These are phyloP conservation scores for Eucalyptus sp. DNA, from an alignment of 345 rosid species.

Conservation along the genomic window DNA sequence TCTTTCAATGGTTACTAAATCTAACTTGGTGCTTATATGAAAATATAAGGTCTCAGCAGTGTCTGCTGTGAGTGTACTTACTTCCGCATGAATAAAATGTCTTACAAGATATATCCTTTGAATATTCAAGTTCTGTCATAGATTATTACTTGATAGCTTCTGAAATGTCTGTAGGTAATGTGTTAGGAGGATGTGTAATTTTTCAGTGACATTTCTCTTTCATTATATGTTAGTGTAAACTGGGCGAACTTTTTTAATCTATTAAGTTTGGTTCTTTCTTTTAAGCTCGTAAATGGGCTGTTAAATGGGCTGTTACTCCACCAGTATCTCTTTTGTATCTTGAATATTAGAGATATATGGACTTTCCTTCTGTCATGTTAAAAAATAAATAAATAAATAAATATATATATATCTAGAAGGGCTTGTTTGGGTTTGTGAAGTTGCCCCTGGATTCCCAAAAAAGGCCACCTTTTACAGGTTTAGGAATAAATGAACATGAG, in stretches of 20 bases:
- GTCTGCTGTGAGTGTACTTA: not conserved
- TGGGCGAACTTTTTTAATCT: not conserved
- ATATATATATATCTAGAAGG: not conserved
- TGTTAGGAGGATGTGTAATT: not conserved
- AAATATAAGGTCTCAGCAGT: not conserved
- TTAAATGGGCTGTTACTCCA: not conserved
- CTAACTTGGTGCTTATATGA: not conserved
- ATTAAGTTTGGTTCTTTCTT: not conserved
- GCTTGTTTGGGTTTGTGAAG: not conserved
- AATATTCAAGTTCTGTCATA: not conserved
- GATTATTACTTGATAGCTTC: not conserved
- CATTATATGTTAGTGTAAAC: not conserved
- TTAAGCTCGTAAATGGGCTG: not conserved
- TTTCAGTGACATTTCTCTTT: not conserved
- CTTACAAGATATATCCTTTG: not conserved
- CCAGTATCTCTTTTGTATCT: not conserved
- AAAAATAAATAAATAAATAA: not conserved
- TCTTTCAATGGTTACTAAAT: not conserved
- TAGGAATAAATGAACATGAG: not conserved
- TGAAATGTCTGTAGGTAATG: not conserved
- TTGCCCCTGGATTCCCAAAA: not conserved
- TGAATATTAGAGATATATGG: not conserved
- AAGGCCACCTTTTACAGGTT: not conserved
- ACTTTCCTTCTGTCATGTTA: not conserved
- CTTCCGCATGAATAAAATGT: not conserved